Base-by-base conservation (phyloP, 371 early-diverging fungal species). In the Mortierella sp. region DNA sequence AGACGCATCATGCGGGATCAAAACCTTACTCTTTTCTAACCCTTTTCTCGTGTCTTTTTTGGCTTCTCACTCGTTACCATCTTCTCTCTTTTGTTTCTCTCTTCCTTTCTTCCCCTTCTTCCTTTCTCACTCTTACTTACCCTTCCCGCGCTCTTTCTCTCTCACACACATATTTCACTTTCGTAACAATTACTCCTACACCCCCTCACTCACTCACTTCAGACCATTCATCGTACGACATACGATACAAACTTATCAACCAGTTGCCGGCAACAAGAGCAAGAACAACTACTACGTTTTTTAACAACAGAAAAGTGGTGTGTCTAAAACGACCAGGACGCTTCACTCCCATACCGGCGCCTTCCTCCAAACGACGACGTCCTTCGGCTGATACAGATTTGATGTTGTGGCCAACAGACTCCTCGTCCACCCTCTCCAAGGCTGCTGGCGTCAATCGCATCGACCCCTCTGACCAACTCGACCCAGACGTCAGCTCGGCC, bases 401-500 rank as follows among this genome's bases (percentile, higher is more conserved):
- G 26, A 76, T 66, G 71, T 76, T 71, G 71, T 66, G 67, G 71
- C 71, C 71, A 47, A 71, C 66, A 16, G 26, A 55, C 67, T n/a
- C 71, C 13, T 44, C 58, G 50, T 58, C 71, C 6, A n/a, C 70
- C 29, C 64, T 78, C 64, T 64, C 75, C 45, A 83, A 78, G 70
- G 65, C 78, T 52, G 41, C 77, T 40, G 44, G 66, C 26, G 71
- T 66, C 64, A 70, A 66, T 24, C 14, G 40, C 4, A 13, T 13
- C 64, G 39, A 66, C 66, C 66, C 39, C 31, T 19, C 50, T 13
- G 55, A 66, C 64, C 58, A 55, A 14, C 70, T 63, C 53, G 71
- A 73, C 39, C 53, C 24, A 39, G 73, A 70, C 70, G 39, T 67
- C 64, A 45, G 50, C 63, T 73, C 73, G 24, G 44, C 68, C 48